Evolutionary conservation across 2,329 filamentous ascomycete genomes (phyloP).

Genomic region (Phoma sp.): DNA sequence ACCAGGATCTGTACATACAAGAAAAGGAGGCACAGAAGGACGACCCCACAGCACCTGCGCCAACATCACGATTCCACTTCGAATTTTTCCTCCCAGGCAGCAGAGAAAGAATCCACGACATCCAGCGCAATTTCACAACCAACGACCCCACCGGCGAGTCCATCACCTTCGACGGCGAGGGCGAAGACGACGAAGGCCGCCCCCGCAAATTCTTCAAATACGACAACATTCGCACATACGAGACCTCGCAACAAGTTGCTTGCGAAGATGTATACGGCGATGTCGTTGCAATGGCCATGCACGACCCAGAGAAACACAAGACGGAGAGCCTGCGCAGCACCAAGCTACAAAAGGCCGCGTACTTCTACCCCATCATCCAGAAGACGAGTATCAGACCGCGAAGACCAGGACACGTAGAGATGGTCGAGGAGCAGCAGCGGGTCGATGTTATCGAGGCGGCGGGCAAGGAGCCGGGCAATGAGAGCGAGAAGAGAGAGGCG

Average conservation of each 20-base stretch:
- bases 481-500: conserved; percentile 56
- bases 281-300: conserved; percentile 63
- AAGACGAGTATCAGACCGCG: conserved; percentile 61
- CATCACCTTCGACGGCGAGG: conserved; percentile 42
- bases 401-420: conserved; percentile 51
- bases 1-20: conserved; percentile 58
- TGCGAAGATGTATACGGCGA: conserved; percentile 63
- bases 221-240: conserved; percentile 67
- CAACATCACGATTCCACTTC: conserved; percentile 64
- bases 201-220: conserved; percentile 62
- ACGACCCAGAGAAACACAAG: conserved; percentile 57
- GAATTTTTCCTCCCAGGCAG: conserved; percentile 65
- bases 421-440: conserved; percentile 54
- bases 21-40: conserved; percentile 52
- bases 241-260: conserved; percentile 62
- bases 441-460: conserved; percentile 62
- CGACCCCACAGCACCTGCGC: conserved; percentile 59
- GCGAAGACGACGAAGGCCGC: conserved; percentile 54
- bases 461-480: conserved; percentile 59
- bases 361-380: conserved; percentile 68
- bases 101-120: conserved; percentile 55
- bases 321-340: conserved; percentile 45
- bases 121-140: conserved; percentile 64
- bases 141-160: conserved; percentile 61
- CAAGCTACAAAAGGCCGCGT: conserved; percentile 61